Evolutionary conservation across 352 stramenopile genomes (phyloP), one percentile per base, ranked within the genome.

Genomic region (Thalassiosira livingstoniorum): DNA sequence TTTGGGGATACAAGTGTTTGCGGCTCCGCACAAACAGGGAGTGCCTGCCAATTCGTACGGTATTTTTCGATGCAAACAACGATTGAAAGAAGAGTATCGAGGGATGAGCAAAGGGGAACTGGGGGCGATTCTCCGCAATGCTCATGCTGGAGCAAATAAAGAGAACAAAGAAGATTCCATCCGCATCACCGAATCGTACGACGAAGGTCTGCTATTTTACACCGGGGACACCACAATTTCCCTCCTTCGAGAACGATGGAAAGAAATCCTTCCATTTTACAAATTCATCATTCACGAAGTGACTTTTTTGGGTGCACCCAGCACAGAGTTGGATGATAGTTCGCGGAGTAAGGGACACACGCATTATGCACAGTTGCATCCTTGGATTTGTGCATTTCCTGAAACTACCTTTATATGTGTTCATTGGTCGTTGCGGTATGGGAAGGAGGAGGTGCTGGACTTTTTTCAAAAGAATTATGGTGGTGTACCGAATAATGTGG

Each of bases 341-440:
- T 64, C 58, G 31, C n/a, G 37, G 35, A 34, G 35, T 21, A 91
- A 90, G 60, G 86, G 86, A 4, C 86, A 91, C 55, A 91, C 86
- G 7, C 86, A 91, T 67, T 91, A 91, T 65, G 77, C 86, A 1
- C 83, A 90, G 53, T 51, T 91, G 4, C 86, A 91, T 81, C 86
- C 83, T 39, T 91, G 70, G 66, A 91, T 91, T 23, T 77, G 61
- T 35, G 69, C 75, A 27, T 88, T 88, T 62, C 86, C 86, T 5
- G 31, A 89, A 27, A 87, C 75, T 15, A 88, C 80, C 11, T 91
- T 91, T 77, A 83, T 91, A 25, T 87, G 83, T 68, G 86, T 89
- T 1, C 86, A 91, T 69, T 91, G 82, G 47, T 71, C 45, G 3
- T 61, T 88, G 25, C 55, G 77, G 35, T 90, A 90, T 72, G 77